Evolutionary conservation across 345 rosid species (phyloP).

Genomic region (Microcos paniculata): DNA sequence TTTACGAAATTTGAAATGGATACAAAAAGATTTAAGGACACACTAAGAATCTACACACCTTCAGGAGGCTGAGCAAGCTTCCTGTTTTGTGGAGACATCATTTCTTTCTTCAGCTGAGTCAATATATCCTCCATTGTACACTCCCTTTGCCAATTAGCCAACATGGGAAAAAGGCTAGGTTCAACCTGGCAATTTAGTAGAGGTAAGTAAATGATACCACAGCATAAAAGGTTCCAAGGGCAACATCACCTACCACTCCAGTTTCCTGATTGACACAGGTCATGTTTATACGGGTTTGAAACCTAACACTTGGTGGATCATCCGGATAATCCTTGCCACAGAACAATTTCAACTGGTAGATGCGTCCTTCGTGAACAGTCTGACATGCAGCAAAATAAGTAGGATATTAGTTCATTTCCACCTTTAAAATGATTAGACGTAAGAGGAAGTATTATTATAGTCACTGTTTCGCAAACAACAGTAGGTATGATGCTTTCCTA

Average conservation of each 20-base stretch:
- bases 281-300: slow-evolving; percentile 74
- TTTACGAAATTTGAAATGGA: not conserved
- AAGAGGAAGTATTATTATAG: not conserved
- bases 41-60: slow-evolving; percentile 34
- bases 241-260: slow-evolving; percentile 53
- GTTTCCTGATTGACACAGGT: slow-evolving; percentile 74
- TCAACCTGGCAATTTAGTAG: slow-evolving; percentile 48
- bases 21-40: not conserved
- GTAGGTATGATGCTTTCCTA: not conserved
- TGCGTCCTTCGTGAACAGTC: slow-evolving; percentile 86
- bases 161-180: slow-evolving; percentile 68
- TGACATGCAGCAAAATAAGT: slow-evolving; percentile 30
- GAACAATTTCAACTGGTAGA: slow-evolving; percentile 78
- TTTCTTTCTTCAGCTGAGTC: slow-evolving; percentile 76
- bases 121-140: slow-evolving; percentile 72
- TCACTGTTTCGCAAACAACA: not conserved
- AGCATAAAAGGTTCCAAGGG: not conserved
- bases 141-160: slow-evolving; percentile 74
- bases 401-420: slow-evolving; percentile 10
- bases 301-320: slow-evolving; percentile 71
- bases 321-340: slow-evolving; percentile 76
- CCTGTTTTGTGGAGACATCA: slow-evolving; percentile 74
- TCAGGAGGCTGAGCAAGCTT: slow-evolving; percentile 82
- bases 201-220: slow-evolving; percentile 16
- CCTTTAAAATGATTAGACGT: not conserved